phyloP scores from a whole-genome alignment of 306 rosid species.

The Gastrolobium villosum region DNA sequence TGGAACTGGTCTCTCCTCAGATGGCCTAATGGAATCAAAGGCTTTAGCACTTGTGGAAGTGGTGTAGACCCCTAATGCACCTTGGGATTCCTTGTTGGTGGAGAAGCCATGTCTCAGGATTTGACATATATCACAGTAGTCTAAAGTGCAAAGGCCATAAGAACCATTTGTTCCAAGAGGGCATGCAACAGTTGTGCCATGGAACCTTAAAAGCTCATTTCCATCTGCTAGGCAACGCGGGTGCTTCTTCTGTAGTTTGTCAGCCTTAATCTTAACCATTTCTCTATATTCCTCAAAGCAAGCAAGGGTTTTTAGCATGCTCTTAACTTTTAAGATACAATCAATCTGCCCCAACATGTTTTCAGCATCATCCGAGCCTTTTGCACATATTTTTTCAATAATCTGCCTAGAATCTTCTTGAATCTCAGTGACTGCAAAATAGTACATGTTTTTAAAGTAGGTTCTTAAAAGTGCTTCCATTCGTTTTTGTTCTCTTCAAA shows the following conservation, averaged over 20 bases:
- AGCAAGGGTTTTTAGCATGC: conserved; percentile 49
- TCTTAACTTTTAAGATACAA: conserved; percentile 61
- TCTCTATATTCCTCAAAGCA: conserved; percentile 73
- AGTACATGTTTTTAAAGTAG: conserved; percentile 20
- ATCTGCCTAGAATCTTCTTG: conserved; percentile 61
- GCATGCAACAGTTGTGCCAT: conserved; percentile 69
- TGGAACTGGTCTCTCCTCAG: conserved; percentile 21
- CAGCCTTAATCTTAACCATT: conserved; percentile 59
- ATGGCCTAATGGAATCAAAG: conserved; percentile 46
- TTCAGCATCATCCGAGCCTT: conserved; percentile 40
- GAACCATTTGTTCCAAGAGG: conserved; percentile 58
- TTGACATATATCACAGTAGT: conserved; percentile 63
- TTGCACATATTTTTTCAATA: conserved; percentile 65
- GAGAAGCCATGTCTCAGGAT: conserved; percentile 65
- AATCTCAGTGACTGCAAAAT: conserved; percentile 58
- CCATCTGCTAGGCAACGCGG: conserved; percentile 79
- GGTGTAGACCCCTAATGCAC: conserved; percentile 51
- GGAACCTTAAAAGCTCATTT: conserved; percentile 74
- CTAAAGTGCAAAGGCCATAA: conserved; percentile 51
- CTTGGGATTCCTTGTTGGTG: conserved; percentile 43
- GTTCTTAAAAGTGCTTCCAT: background rate
- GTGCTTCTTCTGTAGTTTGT: conserved; percentile 48
- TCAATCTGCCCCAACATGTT: conserved; percentile 50
- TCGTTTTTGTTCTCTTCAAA: background rate
- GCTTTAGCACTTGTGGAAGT: conserved; percentile 62